These are phyloP conservation scores for Botrytis fragariae DNA, from an alignment of 2,329 filamentous ascomycete genomes.

Conservation along the genomic window DNA sequence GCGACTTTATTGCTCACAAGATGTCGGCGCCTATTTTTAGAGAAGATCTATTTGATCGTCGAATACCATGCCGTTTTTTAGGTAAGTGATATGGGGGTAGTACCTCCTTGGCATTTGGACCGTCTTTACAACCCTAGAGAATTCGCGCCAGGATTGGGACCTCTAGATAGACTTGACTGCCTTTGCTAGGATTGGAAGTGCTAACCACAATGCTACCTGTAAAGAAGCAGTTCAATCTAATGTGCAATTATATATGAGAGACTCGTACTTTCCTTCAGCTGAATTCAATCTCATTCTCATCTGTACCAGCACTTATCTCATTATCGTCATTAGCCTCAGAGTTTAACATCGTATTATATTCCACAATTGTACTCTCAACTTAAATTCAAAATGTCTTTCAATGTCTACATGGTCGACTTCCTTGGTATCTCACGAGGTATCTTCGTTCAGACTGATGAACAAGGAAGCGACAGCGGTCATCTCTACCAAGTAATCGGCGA, in stretches of 20 bases:
- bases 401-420: constrained; percentile 17
- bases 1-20: neutral
- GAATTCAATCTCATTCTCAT: neutral
- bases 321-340: neutral
- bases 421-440: constrained; percentile 16
- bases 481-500: constrained; percentile 21
- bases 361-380: neutral
- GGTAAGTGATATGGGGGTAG: constrained; percentile 1
- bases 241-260: constrained; percentile 3
- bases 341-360: neutral
- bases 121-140: neutral
- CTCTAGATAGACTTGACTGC: constrained; percentile 16
- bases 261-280: neutral
- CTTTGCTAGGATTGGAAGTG: neutral
- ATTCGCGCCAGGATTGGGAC: constrained; percentile 18
- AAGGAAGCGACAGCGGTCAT: constrained; percentile 14
- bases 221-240: neutral
- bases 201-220: neutral
- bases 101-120: constrained; percentile 4
- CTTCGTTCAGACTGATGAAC: constrained; percentile 20
- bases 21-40: neutral
- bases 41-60: neutral
- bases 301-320: neutral
- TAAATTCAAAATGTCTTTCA: constrained; percentile 10
- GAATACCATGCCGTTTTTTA: neutral